Evolutionary conservation across 768 basidiomycete genomes (phyloP), one percentile per base, ranked within the genome.

Genomic region (Sporobolomyces pararoseus): DNA sequence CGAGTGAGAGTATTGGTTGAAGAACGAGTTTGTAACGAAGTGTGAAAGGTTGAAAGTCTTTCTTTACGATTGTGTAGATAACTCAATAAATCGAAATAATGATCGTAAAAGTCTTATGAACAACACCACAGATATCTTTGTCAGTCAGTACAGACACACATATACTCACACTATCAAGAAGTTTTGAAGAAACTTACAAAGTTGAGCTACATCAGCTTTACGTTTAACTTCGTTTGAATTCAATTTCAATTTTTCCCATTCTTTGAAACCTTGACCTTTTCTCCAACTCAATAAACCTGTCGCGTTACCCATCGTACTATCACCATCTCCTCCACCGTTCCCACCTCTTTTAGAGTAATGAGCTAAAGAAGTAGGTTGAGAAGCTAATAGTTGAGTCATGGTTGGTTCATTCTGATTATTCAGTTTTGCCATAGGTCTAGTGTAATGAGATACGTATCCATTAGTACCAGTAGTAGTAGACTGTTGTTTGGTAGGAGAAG

Each of bases 141-240:
- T n/a, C n/a, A n/a, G n/a, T n/a, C n/a, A n/a, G n/a, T n/a, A n/a
- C n/a, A n/a, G n/a, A n/a, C n/a, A n/a, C n/a, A n/a, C n/a, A n/a
- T n/a, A n/a, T n/a, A n/a, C n/a, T n/a, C n/a, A n/a, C n/a, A n/a
- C n/a, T n/a, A n/a, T n/a, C n/a, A n/a, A n/a, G n/a, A n/a, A n/a
- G n/a, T n/a, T n/a, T n/a, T n/a, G n/a, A n/a, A n/a, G 25, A 29
- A 2, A 74, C 81, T 73, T 78, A 94, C 93, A 99, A 53, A 99
- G 86, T 78, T 99, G 96, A 25, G 94, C 93, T 14, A 99, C 91
- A 2, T 94, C 97, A 2, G 95, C 89, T 79, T 99, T 98, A 64
- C 96, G 85, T 79, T 86, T 91, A 62, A 97, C 88, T 79, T 98
- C 96, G 19, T 87, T 79, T 68, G 86, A 92, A 46, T 90, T 88